These are phyloP conservation scores for Babesia gibsoni DNA, from an alignment of 169 alveolate genomes.

Conservation along the genomic window DNA sequence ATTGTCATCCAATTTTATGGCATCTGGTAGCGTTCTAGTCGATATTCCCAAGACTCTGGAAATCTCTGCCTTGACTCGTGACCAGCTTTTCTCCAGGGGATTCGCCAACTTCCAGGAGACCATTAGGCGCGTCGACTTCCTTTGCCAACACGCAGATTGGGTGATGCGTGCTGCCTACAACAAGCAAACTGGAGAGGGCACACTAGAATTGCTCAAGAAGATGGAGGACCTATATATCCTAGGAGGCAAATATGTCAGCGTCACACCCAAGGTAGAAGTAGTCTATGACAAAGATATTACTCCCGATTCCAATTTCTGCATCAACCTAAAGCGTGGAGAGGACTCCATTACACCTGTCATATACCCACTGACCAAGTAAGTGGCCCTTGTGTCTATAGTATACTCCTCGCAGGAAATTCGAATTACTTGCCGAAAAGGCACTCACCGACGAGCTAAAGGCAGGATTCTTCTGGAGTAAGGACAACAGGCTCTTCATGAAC, in stretches of 20 bases:
- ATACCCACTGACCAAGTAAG: conserved; percentile 35
- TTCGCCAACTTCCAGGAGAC: conserved; percentile 8
- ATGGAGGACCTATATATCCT: conserved; percentile 34
- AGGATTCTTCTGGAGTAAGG: conserved; percentile 41
- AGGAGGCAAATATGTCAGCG: conserved; percentile 32
- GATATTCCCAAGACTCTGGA: conserved; percentile 40
- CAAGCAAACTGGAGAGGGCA: conserved; percentile 5
- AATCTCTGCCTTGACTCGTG: neutral
- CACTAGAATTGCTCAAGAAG: conserved; percentile 31
- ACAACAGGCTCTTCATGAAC: conserved; percentile 28
- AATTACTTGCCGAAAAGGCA: conserved; percentile 37
- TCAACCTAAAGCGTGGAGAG: conserved; percentile 22
- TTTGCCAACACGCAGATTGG: conserved; percentile 14
- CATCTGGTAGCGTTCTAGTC: neutral
- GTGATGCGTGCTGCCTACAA: conserved; percentile 17
- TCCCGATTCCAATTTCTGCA: conserved; percentile 33
- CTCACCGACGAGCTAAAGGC: conserved; percentile 55
- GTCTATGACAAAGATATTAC: conserved; percentile 10
- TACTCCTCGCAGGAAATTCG: conserved; percentile 26
- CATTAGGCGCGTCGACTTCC: conserved; percentile 31
- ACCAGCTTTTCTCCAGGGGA: neutral
- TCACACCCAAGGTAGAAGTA: conserved; percentile 53
- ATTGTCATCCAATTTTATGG: neutral
- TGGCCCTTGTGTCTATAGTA: neutral
- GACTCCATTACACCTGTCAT: conserved; percentile 48